Evolutionary conservation across 2,329 filamentous ascomycete genomes (phyloP), one percentile per base, ranked within the genome.

Genomic region (Exophiala xenobiotica): DNA sequence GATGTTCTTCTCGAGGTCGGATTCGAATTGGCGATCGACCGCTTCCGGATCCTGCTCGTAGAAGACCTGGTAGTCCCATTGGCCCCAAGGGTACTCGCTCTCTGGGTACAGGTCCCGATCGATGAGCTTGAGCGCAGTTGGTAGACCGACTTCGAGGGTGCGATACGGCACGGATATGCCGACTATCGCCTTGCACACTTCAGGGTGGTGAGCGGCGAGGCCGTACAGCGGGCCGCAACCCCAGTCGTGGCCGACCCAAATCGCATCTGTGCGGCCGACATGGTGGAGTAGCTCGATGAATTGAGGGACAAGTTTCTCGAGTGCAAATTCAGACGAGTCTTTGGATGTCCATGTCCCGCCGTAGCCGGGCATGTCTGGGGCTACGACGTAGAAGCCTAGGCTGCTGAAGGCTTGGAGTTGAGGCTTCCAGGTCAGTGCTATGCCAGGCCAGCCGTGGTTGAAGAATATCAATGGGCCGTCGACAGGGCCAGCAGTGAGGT

Each of bases 381-480:
- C 65, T 14, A 73, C 56, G 46, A 72, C 65, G 26, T 71, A 68
- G 59, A 74, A 67, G 46, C 68, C 65, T 3, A 67, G 63, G 4
- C 67, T 54, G 14, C 70, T 65, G 6, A 77, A 65, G 24, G 68
- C 57, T 26, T 65, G 65, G 18, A 74, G 64, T 22, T 76, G 61
- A 22, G 67, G 65, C 9, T 66, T 59, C 75, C 75, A 79, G 18
- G 76, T 65, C 1, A 65, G 62, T 0, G 74, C 73, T 24, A 68
- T 63, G 52, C 76, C 74, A 3, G 77, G 77, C 60, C 72, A 79
- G 49, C 77, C 77, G 61, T 79, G 78, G 6, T 72, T 60, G 8
- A 76, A 65, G 5, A 75, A 24, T 18, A 51, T 45, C 35, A 51
- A 14, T 3, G 49, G 49, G 2, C 42, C 49, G 12, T 37, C 24